Evolutionary conservation across 768 basidiomycete genomes (phyloP), one percentile per base, ranked within the genome.

Genomic region (Steccherinum ochraceum): DNA sequence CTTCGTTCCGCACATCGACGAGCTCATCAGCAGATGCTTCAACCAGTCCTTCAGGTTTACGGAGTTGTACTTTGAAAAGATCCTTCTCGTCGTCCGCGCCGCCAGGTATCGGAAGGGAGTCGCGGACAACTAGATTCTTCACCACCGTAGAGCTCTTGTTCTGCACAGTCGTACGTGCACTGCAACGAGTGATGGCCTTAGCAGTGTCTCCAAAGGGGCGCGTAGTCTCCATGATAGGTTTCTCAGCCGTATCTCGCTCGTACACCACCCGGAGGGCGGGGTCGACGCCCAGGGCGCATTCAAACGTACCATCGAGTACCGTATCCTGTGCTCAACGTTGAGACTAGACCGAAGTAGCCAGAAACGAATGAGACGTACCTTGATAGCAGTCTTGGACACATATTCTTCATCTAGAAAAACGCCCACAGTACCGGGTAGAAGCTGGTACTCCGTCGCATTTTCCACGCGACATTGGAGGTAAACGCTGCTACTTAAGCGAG

Each of bases 391-490:
- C 60, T 72, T 75, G n/a, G 80, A 75, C 3, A 82, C 79, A 58
- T 74, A 80, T 46, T 70, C 70, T 50, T 80, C 78, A 56, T 83
- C 75, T 51, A 82, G 58, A 57, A 82, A 79, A 21, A 83, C 75
- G 51, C 64, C 73, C 35, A 80, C 75, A 0, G 71, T 66, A 0
- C 82, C 83, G 5, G 77, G 68, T 2, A 85, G 71, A 24, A 84
- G 66, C 23, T 74, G 67, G 55, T 80, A 80, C 47, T 79, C 77
- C 59, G 77, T 80, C 41, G 71, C 76, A 56, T 84, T 84, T 62
- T 76, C 75, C 47, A 83, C 74, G 52, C 68, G 62, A 52, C 72
- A 77, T 73, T 78, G 45, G 10, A 58, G 49, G 52, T 44, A 83
- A 5, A 76, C 79, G 16, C 70, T 65, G 1, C 76, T 68, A 30